Percentiles rank a stretch among this genome's conserved stretches.
Evolutionary conservation across 805 yeast genomes (phyloP).

Genomic region (Metschnikowia cubensis): DNA sequence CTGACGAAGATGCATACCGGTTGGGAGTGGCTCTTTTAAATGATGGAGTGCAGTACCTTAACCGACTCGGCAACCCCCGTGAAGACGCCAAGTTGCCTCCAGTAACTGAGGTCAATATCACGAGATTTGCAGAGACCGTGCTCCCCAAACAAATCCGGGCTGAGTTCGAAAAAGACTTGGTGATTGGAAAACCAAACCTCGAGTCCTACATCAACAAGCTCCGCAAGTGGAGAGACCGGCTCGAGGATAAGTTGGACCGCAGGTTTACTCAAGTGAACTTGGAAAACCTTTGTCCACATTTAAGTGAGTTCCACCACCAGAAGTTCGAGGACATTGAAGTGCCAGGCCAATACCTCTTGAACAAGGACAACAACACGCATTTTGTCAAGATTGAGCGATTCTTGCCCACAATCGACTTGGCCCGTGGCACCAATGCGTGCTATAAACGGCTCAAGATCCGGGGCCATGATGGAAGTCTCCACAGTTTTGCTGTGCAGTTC

Average conservation of each 20-base stretch:
- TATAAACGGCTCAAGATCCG: constrained; percentile 84
- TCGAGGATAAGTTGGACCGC: constrained; percentile 88
- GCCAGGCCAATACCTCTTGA: constrained; percentile 92
- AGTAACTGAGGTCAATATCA: constrained; percentile 83
- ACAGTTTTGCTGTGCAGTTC: constrained; percentile 92
- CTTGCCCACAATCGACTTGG: constrained; percentile 80
- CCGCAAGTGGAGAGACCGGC: constrained; percentile 87
- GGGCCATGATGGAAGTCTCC: constrained; percentile 89
- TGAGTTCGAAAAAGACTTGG: constrained; percentile 89
- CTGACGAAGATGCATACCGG: constrained; percentile 95
- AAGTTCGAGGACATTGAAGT: constrained; percentile 96
- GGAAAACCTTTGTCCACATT: constrained; percentile 89
- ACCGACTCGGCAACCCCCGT: constrained; percentile 79
- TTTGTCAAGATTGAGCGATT: constrained; percentile 92
- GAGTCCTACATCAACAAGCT: constrained; percentile 81
- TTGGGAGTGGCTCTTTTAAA: constrained; percentile 86
- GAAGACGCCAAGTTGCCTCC: constrained; percentile 87
- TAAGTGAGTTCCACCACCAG: constrained; percentile 96
- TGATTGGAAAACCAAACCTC: constrained; percentile 78
- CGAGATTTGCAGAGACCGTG: constrained; percentile 88
- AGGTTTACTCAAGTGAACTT: constrained; percentile 74
- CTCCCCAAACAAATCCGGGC: constrained; percentile 83
- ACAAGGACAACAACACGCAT: constrained; percentile 84
- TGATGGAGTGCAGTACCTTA: constrained; percentile 89
- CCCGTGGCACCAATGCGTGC: constrained; percentile 87